A percentile compares a stretch with the other conserved stretches of the same genome.
These are phyloP conservation scores for Mucor lusitanicus DNA, from an alignment of 371 early-diverging fungal species.

Conservation along the genomic window DNA sequence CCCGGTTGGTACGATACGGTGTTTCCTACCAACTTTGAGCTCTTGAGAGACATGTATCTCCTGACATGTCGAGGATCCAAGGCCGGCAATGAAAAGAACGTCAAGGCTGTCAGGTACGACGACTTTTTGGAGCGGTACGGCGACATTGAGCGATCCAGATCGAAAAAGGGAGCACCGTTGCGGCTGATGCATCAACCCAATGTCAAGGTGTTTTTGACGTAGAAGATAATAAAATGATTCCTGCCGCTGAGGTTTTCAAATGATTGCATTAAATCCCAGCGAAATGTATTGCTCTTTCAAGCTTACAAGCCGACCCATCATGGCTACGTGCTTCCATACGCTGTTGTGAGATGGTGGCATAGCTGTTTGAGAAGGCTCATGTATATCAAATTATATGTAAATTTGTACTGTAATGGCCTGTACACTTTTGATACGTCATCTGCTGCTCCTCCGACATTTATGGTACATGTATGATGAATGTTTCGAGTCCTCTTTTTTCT, in stretches of 20 bases:
- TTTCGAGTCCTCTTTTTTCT: neutral
- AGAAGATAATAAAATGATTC: neutral
- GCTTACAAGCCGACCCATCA: too few relatives aligned
- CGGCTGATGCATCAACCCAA: constrained; percentile 81
- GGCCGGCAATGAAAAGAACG: constrained; percentile 44
- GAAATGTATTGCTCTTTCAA: too few relatives aligned
- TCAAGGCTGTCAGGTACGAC: constrained; percentile 73
- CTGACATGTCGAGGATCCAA: constrained; percentile 57
- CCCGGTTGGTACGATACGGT: constrained; percentile 99
- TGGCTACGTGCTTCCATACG: too few relatives aligned
- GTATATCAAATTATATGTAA: neutral
- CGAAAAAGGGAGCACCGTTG: constrained; percentile 88
- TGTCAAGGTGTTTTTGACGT: constrained; percentile 70
- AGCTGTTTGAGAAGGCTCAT: neutral
- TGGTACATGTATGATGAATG: neutral
- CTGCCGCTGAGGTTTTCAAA: too few relatives aligned
- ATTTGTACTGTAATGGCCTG: neutral
- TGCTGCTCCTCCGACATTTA: constrained; percentile 1
- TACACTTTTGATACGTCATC: neutral
- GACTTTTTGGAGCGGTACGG: constrained; percentile 83
- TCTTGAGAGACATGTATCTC: constrained; percentile 77
- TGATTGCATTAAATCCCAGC: too few relatives aligned
- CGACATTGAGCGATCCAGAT: constrained; percentile 73
- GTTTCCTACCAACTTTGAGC: constrained; percentile 95
- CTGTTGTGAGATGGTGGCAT: too few relatives aligned